A percentile compares a stretch with the other conserved stretches of the same genome.
Conservation (phyloP, 139 green algal species). For the Asterochloris erici region DNA sequence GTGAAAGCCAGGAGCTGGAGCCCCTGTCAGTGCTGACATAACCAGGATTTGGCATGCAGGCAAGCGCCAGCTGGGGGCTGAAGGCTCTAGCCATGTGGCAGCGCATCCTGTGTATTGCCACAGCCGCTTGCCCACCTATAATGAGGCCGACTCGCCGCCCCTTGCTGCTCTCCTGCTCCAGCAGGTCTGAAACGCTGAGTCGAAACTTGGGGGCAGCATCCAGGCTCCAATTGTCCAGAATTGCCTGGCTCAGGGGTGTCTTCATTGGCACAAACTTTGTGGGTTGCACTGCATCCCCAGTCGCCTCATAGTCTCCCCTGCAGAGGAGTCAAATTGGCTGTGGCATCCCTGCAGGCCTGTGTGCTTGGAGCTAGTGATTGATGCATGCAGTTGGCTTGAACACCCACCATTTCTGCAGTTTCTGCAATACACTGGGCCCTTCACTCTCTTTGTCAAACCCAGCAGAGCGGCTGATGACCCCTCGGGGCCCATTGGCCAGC, state of each 20-base stretch:
- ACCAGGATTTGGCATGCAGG: too few relatives aligned
- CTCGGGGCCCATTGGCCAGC: too few relatives aligned
- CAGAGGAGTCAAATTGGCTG: too few relatives aligned
- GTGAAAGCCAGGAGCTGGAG: too few relatives aligned
- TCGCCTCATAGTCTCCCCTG: conserved; percentile 48
- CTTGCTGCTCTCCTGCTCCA: conserved; percentile 33
- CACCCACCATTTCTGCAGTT: conserved; percentile 70
- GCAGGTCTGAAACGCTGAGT: conserved; percentile 53
- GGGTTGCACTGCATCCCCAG: conserved; percentile 41
- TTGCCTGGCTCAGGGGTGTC: conserved; percentile 56
- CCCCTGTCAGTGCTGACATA: too few relatives aligned
- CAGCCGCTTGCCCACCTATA: conserved; percentile 23
- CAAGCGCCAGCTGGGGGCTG: too few relatives aligned
- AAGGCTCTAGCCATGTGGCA: too few relatives aligned
- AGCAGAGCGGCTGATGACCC: too few relatives aligned
- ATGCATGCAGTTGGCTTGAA: neutral
- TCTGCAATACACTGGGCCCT: conserved; percentile 49
- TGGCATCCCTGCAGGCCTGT: conserved; percentile 27
- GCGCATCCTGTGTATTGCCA: too few relatives aligned
- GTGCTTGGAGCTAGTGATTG: neutral
- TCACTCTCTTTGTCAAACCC: too few relatives aligned
- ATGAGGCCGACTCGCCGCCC: conserved; percentile 60
- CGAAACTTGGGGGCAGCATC: conserved; percentile 47
- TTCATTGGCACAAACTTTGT: conserved; percentile 66
- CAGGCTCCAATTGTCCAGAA: conserved; percentile 61